Percentiles rank a stretch among this genome's conserved stretches.
phyloP scores from a whole-genome alignment of 371 early-diverging fungal species.

The Mucor sp. region DNA sequence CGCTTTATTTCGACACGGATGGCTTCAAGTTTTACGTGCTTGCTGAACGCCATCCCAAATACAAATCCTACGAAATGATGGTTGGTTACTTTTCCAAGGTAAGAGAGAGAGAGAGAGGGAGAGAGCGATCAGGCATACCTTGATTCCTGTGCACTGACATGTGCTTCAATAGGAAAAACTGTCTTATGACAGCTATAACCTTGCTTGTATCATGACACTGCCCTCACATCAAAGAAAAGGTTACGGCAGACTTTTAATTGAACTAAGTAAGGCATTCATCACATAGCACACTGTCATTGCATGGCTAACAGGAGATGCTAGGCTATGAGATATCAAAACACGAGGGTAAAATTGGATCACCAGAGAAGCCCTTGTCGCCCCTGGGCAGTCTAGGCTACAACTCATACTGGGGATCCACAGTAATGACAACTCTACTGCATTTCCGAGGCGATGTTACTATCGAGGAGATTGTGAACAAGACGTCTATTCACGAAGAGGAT shows the following conservation, averaged over 20 bases:
- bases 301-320: slow-evolving; percentile 8
- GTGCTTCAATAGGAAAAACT: slow-evolving; percentile 57
- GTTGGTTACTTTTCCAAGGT: slow-evolving; percentile 76
- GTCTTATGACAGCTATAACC: slow-evolving; percentile 80
- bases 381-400: slow-evolving; percentile 72
- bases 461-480: slow-evolving; percentile 32
- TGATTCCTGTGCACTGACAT: too few species aligned
- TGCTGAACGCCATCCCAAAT: slow-evolving; percentile 61
- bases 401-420: slow-evolving; percentile 74
- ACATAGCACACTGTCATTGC: background rate
- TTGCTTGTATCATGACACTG: slow-evolving; percentile 86
- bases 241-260: slow-evolving; percentile 85
- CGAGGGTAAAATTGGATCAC: slow-evolving; percentile 88
- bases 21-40: slow-evolving; percentile 97
- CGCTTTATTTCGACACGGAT: slow-evolving; percentile 97
- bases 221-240: slow-evolving; percentile 89
- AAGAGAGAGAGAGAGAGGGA: too few species aligned
- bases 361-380: slow-evolving; percentile 85
- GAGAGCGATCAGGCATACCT: too few species aligned
- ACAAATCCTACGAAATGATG: slow-evolving; percentile 47
- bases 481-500: slow-evolving; percentile 45
- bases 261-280: slow-evolving; percentile 68
- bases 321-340: slow-evolving; percentile 89
- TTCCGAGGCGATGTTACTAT: slow-evolving; percentile 34
- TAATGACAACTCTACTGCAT: slow-evolving; percentile 45